These are phyloP conservation scores for Metarhizium humberi DNA, from an alignment of 2,329 filamentous ascomycete species.

Conservation along the genomic window DNA sequence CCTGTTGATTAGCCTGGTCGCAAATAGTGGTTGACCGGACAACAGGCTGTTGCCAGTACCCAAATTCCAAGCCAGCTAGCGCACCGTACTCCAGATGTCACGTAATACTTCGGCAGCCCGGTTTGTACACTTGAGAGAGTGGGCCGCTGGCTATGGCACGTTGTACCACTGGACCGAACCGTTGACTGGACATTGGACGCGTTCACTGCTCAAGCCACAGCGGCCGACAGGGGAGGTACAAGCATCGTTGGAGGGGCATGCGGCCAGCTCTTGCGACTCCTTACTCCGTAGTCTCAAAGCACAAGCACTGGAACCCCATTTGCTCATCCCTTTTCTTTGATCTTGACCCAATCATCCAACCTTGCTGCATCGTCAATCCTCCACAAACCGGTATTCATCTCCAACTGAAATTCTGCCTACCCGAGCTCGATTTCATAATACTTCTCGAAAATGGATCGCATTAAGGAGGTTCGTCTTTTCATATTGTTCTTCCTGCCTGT, in stretches of 20 bases:
- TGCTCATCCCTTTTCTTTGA: slow-evolving; percentile 20
- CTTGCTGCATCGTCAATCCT: slow-evolving; percentile 21
- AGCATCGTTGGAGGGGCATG: slow-evolving; percentile 26
- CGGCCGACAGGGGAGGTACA: slow-evolving; percentile 8
- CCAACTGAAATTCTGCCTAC: slow-evolving; percentile 6
- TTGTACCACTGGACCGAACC: too few relatives aligned
- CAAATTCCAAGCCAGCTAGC: too few relatives aligned
- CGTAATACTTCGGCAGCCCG: too few relatives aligned
- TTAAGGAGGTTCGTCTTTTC: slow-evolving; percentile 66
- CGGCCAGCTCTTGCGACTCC: slow-evolving; percentile 5
- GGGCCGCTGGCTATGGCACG: too few relatives aligned
- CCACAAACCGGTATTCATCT: slow-evolving; percentile 17
- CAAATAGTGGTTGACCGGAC: slow-evolving; percentile 15
- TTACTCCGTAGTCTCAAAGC: slow-evolving; percentile 8
- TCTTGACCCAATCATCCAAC: slow-evolving; percentile 21
- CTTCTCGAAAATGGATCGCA: slow-evolving; percentile 63
- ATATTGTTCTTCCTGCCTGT: neutral
- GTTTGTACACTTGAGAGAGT: too few relatives aligned
- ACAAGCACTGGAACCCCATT: slow-evolving; percentile 14
- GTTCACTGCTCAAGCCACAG: slow-evolving; percentile 18
- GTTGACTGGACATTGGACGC: neutral
- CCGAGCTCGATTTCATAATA: slow-evolving; percentile 7
- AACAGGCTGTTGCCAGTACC: slow-evolving; percentile 11
- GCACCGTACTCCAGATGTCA: too few relatives aligned
- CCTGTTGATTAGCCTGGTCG: slow-evolving; percentile 1